Evolutionary conservation across 192 early-diverging fungal species (phyloP).

Genomic region (Umbelopsis isabellina): DNA sequence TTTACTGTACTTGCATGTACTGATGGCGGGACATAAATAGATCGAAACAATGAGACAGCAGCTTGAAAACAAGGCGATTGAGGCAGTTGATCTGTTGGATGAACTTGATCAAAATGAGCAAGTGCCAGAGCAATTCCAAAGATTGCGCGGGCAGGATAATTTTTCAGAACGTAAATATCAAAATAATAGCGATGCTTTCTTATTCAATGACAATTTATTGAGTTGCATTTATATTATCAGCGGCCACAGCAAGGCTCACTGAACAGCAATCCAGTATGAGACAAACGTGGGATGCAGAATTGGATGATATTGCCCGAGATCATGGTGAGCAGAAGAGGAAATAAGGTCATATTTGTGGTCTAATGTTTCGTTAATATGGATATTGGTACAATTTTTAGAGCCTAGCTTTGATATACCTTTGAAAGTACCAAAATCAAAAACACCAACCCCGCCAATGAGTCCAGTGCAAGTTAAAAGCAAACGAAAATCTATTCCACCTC

Average conservation of each 20-base stretch:
- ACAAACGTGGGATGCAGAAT: constrained; percentile 26
- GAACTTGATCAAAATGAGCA: constrained; percentile 42
- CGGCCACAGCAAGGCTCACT: constrained; percentile 19
- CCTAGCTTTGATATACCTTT: background rate
- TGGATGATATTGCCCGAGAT: constrained; percentile 26
- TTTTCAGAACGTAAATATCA: constrained; percentile 29
- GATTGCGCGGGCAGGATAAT: constrained; percentile 31
- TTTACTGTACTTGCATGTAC: background rate
- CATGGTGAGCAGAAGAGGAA: background rate
- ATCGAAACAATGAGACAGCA: constrained; percentile 57
- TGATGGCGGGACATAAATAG: constrained; percentile 21
- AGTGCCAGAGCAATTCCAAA: constrained; percentile 30
- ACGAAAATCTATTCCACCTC: constrained; percentile 8
- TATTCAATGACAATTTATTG: background rate
- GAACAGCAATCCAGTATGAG: constrained; percentile 25
- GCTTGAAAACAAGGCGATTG: constrained; percentile 55
- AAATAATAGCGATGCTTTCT: background rate
- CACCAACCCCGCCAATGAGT: constrained; percentile 24
- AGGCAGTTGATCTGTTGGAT: constrained; percentile 47
- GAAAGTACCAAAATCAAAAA: constrained; percentile 1
- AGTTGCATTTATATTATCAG: background rate
- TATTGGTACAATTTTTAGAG: background rate
- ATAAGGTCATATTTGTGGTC: too few species aligned
- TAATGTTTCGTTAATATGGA: too few species aligned
- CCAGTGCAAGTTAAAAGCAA: constrained; percentile 28